Conservation (phyloP, 805 yeast genomes). For the Lachancea sp. region DNA sequence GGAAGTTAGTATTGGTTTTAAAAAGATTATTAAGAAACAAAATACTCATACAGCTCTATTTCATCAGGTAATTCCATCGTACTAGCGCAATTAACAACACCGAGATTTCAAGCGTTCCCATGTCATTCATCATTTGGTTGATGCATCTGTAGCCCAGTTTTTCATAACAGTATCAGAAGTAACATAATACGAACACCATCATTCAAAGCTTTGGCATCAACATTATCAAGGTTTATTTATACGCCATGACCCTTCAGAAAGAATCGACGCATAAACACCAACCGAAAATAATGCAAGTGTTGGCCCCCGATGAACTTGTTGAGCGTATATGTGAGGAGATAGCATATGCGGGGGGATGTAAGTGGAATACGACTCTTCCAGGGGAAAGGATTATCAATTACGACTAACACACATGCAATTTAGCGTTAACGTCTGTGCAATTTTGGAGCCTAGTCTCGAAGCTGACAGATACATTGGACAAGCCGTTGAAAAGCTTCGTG, state of each 20-base stretch:
- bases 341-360: conserved; percentile 30
- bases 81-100: no score
- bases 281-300: background rate
- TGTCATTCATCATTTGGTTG: background rate
- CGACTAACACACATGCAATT: background rate
- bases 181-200: background rate
- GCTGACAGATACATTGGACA: conserved; percentile 9
- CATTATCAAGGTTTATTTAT: no score
- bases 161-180: background rate
- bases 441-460: conserved; percentile 17
- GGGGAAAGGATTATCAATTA: background rate
- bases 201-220: background rate
- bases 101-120: no score
- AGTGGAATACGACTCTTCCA: conserved; percentile 4
- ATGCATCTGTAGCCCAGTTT: background rate
- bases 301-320: conserved; percentile 30
- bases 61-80: background rate
- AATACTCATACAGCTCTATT: conserved; percentile 1
- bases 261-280: no score
- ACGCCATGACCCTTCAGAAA: no score
- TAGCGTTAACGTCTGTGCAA: conserved; percentile 12
- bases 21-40: conserved; percentile 1
- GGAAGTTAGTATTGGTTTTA: conserved; percentile 1
- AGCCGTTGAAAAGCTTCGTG: conserved; percentile 16
- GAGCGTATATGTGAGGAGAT: conserved; percentile 22